Evolutionary conservation across 805 yeast genomes (phyloP).

Genomic region (Starmerella stigmatis): DNA sequence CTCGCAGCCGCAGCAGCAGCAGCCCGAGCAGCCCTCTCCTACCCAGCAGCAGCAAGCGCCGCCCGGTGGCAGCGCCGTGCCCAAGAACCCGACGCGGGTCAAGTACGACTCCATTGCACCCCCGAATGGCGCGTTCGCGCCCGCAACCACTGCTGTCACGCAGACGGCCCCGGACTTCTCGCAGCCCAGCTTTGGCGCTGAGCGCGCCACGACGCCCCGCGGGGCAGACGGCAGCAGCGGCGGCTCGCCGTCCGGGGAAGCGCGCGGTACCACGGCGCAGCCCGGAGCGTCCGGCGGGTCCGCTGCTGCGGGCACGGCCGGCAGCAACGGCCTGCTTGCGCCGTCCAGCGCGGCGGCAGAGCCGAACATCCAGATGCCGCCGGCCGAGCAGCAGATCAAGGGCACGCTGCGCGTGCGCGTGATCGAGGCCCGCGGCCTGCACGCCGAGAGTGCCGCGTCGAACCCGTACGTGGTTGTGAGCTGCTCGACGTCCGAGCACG

Average conservation of each 20-base stretch:
- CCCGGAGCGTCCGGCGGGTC: too few species aligned
- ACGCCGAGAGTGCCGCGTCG: slow-evolving; percentile 26
- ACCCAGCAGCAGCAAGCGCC: not conserved
- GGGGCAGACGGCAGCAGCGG: too few species aligned
- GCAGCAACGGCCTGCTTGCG: not conserved
- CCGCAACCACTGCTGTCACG: slow-evolving; percentile 22
- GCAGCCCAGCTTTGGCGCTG: not conserved
- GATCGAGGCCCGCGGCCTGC: slow-evolving; percentile 63
- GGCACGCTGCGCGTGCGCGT: slow-evolving; percentile 78
- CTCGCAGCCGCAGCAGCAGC: slow-evolving; percentile 10
- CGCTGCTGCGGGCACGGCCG: too few species aligned
- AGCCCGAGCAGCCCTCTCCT: not conserved
- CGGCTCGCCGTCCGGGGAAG: not conserved
- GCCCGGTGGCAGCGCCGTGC: slow-evolving; percentile 8
- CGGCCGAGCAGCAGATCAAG: slow-evolving; percentile 19
- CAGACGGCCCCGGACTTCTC: slow-evolving; percentile 12
- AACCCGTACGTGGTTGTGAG: slow-evolving; percentile 68
- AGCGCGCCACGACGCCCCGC: not conserved
- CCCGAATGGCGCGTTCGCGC: slow-evolving; percentile 22
- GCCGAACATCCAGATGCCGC: slow-evolving; percentile 18
- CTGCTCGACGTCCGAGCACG: slow-evolving; percentile 82
- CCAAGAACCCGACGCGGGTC: not conserved
- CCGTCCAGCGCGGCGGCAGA: not conserved
- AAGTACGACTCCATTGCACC: slow-evolving; percentile 9
- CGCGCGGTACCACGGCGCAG: too few species aligned